Conservation (phyloP, 1,284 basidiomycete species). For the Tetrapyrgos nigripes region DNA sequence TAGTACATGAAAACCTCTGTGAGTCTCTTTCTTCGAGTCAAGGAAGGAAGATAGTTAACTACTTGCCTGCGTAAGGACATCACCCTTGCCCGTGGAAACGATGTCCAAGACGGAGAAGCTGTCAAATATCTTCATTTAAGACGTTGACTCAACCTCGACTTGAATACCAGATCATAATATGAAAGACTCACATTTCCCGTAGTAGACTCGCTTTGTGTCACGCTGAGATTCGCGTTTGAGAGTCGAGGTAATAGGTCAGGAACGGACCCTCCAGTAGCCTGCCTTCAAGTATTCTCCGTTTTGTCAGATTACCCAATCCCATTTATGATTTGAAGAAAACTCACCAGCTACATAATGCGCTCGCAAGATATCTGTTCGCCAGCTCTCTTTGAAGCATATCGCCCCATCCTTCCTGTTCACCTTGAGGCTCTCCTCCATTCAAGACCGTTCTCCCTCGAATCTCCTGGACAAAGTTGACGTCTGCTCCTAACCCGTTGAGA, state of each 20-base stretch:
- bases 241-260: slow-evolving; percentile 71
- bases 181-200: slow-evolving; percentile 67
- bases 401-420: slow-evolving; percentile 71
- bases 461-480: slow-evolving; percentile 53
- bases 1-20: neutral
- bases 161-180: slow-evolving; percentile 23
- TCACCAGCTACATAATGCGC: slow-evolving; percentile 89
- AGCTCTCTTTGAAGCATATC: slow-evolving; percentile 70
- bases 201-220: slow-evolving; percentile 72
- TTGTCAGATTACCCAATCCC: neutral
- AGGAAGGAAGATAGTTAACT: neutral
- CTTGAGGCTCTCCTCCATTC: slow-evolving; percentile 72
- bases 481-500: slow-evolving; percentile 56
- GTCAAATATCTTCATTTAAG: slow-evolving; percentile 79
- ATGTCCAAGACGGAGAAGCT: slow-evolving; percentile 82
- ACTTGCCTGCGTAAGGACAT: neutral
- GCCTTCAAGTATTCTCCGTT: slow-evolving; percentile 44
- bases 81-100: slow-evolving; percentile 85
- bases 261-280: slow-evolving; percentile 85
- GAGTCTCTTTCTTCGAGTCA: neutral
- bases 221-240: slow-evolving; percentile 76
- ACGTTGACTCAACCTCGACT: neutral
- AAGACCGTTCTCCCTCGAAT: slow-evolving; percentile 63
- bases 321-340: slow-evolving; percentile 28
- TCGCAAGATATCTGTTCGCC: slow-evolving; percentile 83